Percentiles rank a stretch among this genome's conserved stretches.
phyloP scores from a whole-genome alignment of 2,329 filamentous ascomycete genomes.

The Harringtonia lauricola region DNA sequence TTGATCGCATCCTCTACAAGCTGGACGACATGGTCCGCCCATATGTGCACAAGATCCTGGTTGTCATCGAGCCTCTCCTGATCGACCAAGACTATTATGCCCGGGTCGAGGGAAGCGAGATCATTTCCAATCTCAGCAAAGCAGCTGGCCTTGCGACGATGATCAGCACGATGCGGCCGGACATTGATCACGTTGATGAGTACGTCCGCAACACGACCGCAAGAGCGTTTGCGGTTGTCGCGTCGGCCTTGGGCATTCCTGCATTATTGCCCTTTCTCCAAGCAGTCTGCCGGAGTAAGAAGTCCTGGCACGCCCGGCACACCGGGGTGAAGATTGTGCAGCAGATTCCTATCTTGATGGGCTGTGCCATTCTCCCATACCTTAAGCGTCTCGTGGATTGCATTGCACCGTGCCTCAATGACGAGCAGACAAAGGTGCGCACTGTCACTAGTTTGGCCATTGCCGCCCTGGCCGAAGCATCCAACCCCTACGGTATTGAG shows the following conservation, averaged over 20 bases:
- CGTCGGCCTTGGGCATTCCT: constrained; percentile 89
- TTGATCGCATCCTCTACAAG: constrained; percentile 97
- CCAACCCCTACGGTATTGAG: constrained; percentile 97
- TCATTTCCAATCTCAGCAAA: constrained; percentile 96
- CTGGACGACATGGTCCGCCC: constrained; percentile 92
- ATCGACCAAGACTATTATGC: constrained; percentile 99
- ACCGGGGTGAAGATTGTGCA: constrained; percentile 99
- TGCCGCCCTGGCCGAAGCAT: constrained; percentile 87
- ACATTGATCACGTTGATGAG: constrained; percentile 97
- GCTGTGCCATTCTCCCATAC: constrained; percentile 89
- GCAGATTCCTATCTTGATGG: constrained; percentile 98
- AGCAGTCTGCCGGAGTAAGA: constrained; percentile 94
- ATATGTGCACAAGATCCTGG: constrained; percentile 95
- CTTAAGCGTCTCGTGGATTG: constrained; percentile 94
- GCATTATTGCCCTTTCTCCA: constrained; percentile 89
- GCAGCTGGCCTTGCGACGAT: constrained; percentile 94
- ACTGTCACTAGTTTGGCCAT: constrained; percentile 94
- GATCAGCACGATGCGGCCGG: constrained; percentile 98
- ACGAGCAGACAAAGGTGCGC: constrained; percentile 95
- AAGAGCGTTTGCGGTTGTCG: constrained; percentile 92
- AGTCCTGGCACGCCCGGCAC: constrained; percentile 96
- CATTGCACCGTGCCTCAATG: constrained; percentile 89
- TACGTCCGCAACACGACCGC: constrained; percentile 98
- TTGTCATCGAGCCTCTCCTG: constrained; percentile 96
- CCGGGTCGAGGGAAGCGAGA: constrained; percentile 93